phyloP scores from a whole-genome alignment of 495 filamentous ascomycete genomes.

The Penicillium diatomitis region DNA sequence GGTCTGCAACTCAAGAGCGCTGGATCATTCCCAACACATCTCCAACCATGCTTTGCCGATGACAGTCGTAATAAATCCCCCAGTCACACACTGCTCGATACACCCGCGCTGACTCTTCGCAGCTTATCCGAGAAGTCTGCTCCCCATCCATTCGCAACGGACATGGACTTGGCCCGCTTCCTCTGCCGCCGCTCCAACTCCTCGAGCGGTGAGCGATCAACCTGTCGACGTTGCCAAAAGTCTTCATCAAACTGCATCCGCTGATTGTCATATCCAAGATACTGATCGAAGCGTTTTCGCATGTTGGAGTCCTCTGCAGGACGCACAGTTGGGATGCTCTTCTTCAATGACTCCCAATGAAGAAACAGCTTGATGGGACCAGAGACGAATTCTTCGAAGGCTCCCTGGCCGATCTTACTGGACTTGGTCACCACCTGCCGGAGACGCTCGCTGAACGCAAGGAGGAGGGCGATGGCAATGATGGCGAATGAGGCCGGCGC shows the following conservation, averaged over 20 bases:
- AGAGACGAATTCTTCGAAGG: slow-evolving; percentile 19
- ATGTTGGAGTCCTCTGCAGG: slow-evolving; percentile 15
- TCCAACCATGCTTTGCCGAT: neutral
- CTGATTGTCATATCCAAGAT: slow-evolving; percentile 18
- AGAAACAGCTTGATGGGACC: slow-evolving; percentile 9
- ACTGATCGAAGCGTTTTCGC: slow-evolving; percentile 19
- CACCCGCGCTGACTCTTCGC: neutral
- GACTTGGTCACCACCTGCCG: slow-evolving; percentile 20
- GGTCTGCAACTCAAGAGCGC: too few relatives aligned
- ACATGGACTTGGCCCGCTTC: neutral
- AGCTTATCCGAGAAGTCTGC: slow-evolving; percentile 1
- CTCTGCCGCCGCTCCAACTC: slow-evolving; percentile 1
- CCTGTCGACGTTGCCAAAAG: slow-evolving; percentile 26
- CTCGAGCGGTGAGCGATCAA: slow-evolving; percentile 3
- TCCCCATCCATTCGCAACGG: neutral
- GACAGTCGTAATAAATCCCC: neutral
- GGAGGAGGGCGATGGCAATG: slow-evolving; percentile 32
- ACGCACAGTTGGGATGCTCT: slow-evolving; percentile 6
- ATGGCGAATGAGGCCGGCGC: slow-evolving; percentile 32
- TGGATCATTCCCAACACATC: too few relatives aligned
- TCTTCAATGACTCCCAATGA: slow-evolving; percentile 7
- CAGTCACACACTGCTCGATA: neutral
- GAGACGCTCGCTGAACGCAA: slow-evolving; percentile 34
- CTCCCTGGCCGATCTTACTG: slow-evolving; percentile 17
- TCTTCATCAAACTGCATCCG: slow-evolving; percentile 22